A percentile compares a stretch with the other conserved stretches of the same genome.
These are phyloP conservation scores for Trichosporon sp. DNA, from an alignment of 1,284 basidiomycete species.

Conservation along the genomic window DNA sequence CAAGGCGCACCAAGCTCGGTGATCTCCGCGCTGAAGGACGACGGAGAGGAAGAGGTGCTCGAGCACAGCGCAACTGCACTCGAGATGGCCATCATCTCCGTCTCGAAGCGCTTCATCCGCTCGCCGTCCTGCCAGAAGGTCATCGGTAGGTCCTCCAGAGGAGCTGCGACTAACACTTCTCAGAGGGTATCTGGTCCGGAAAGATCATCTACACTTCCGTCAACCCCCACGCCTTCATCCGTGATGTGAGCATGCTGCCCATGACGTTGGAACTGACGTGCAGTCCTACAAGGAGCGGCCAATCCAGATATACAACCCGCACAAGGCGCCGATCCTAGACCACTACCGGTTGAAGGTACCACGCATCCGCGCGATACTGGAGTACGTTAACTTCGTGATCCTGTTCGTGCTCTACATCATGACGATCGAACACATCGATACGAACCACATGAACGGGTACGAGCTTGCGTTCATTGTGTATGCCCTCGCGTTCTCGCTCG, in stretches of 20 bases:
- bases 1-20: constrained; percentile 72
- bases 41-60: constrained; percentile 68
- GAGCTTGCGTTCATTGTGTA: constrained; percentile 81
- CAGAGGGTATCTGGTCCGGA: constrained; percentile 63
- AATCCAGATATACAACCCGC: constrained; percentile 90
- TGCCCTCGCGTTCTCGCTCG: constrained; percentile 79
- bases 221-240: constrained; percentile 79
- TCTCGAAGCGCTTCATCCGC: constrained; percentile 82
- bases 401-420: constrained; percentile 80
- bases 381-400: constrained; percentile 79
- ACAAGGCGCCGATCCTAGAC: constrained; percentile 85
- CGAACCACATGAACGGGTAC: constrained; percentile 64
- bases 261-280: constrained; percentile 8
- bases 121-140: constrained; percentile 83
- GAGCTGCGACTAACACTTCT: not conserved
- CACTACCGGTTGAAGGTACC: constrained; percentile 96
- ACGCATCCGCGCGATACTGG: constrained; percentile 81
- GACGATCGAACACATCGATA: constrained; percentile 74
- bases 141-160: constrained; percentile 60
- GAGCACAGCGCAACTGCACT: constrained; percentile 83
- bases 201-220: constrained; percentile 86
- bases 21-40: constrained; percentile 66
- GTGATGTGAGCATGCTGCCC: constrained; percentile 65
- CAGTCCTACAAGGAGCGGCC: constrained; percentile 91
- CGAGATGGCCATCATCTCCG: constrained; percentile 84